Conservation (phyloP, 768 basidiomycete genomes). For the Paxillus involutus region DNA sequence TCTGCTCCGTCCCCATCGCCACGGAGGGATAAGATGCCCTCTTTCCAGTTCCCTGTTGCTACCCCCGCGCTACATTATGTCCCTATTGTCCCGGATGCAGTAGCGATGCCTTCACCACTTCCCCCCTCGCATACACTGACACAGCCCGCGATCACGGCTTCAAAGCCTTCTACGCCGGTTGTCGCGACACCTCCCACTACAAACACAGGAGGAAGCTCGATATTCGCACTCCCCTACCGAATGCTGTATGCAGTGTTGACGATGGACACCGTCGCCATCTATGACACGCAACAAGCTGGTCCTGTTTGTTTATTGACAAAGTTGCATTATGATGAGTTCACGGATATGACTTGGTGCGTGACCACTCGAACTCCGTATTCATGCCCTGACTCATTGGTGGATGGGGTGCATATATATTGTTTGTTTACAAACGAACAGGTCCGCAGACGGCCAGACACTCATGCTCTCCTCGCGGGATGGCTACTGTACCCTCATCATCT, state of each 20-base stretch:
- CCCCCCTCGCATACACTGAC: slow-evolving; percentile 9
- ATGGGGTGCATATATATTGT: not conserved
- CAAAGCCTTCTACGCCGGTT: slow-evolving; percentile 18
- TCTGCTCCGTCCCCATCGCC: slow-evolving; percentile 8
- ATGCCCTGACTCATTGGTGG: not conserved
- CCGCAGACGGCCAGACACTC: slow-evolving; percentile 91
- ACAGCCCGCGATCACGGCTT: slow-evolving; percentile 13
- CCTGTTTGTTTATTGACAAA: slow-evolving; percentile 92
- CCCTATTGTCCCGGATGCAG: slow-evolving; percentile 8
- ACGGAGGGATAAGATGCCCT: slow-evolving; percentile 16
- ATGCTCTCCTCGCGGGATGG: slow-evolving; percentile 93
- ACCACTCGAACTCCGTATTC: not conserved
- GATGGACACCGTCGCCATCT: slow-evolving; percentile 92
- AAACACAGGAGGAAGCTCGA: slow-evolving; percentile 46
- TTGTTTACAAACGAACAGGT: slow-evolving; percentile 51
- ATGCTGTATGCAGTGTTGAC: slow-evolving; percentile 96
- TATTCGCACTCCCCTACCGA: slow-evolving; percentile 90
- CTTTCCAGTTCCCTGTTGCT: slow-evolving; percentile 2
- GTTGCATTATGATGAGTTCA: slow-evolving; percentile 96
- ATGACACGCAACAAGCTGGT: slow-evolving; percentile 94
- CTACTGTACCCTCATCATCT: slow-evolving; percentile 92
- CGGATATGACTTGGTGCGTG: slow-evolving; percentile 91
- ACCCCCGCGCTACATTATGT: slow-evolving; percentile 2
- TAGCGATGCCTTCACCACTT: slow-evolving; percentile 4
- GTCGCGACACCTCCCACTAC: slow-evolving; percentile 43